These are phyloP conservation scores for Venturia oleaginea DNA, from an alignment of 2,329 filamentous ascomycete genomes.

Conservation along the genomic window DNA sequence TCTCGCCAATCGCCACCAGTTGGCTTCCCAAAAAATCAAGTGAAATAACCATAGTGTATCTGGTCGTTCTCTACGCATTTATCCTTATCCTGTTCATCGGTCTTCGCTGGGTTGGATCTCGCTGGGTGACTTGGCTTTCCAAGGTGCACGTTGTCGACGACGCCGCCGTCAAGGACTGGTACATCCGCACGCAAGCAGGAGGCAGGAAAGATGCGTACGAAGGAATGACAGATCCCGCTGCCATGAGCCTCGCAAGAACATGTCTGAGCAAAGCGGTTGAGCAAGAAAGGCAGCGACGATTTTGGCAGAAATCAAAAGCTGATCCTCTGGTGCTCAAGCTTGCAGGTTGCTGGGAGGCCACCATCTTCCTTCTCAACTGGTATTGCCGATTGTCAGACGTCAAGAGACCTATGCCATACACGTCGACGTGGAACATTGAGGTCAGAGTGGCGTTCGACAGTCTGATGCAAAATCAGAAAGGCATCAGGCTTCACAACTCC, in stretches of 20 bases:
- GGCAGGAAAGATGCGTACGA: slow-evolving; percentile 31
- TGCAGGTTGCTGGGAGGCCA: slow-evolving; percentile 43
- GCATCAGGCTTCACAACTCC: slow-evolving; percentile 46
- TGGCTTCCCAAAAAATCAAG: slow-evolving; percentile 33
- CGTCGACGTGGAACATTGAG: slow-evolving; percentile 50
- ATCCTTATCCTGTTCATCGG: slow-evolving; percentile 42
- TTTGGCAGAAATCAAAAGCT: slow-evolving; percentile 34
- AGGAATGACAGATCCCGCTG: slow-evolving; percentile 39
- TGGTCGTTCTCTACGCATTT: slow-evolving; percentile 46
- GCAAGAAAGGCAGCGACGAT: slow-evolving; percentile 33
- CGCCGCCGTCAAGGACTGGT: slow-evolving; percentile 43
- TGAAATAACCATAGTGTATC: slow-evolving; percentile 48
- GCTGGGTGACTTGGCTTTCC: slow-evolving; percentile 51
- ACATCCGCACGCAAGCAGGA: slow-evolving; percentile 25
- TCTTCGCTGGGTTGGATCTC: slow-evolving; percentile 44
- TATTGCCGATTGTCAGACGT: slow-evolving; percentile 41
- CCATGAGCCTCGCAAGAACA: slow-evolving; percentile 38
- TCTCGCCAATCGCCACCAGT: slow-evolving; percentile 48
- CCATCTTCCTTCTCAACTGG: slow-evolving; percentile 46
- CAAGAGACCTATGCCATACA: slow-evolving; percentile 44
- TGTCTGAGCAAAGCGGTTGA: slow-evolving; percentile 38
- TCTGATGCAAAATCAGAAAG: slow-evolving; percentile 44
- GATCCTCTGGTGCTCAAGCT: slow-evolving; percentile 42
- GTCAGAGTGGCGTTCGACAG: slow-evolving; percentile 45
- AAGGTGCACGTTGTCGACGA: slow-evolving; percentile 42